These are phyloP conservation scores for Blastomyces silverae DNA, from an alignment of 2,329 filamentous ascomycete genomes.

Conservation along the genomic window DNA sequence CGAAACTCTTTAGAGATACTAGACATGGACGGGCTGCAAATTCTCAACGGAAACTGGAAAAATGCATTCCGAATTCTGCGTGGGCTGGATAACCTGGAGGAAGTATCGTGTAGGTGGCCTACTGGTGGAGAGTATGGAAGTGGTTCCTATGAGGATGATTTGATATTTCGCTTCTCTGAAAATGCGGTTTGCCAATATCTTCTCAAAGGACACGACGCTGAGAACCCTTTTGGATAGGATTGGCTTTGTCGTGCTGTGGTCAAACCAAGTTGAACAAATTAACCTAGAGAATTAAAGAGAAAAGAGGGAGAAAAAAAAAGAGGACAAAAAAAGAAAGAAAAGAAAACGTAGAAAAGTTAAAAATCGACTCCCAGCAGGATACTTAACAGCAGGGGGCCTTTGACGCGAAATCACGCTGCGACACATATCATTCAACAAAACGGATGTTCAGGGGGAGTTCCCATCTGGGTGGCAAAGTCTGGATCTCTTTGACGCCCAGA, in stretches of 20 bases:
- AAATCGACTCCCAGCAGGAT: not conserved
- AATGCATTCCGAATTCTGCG: not conserved
- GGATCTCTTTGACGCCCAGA: not conserved
- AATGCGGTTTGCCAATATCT: not conserved
- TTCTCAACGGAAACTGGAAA: not conserved
- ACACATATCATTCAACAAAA: not conserved
- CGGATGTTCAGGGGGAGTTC: not conserved
- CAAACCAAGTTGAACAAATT: not conserved
- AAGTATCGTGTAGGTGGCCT: not conserved
- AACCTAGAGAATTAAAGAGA: not conserved
- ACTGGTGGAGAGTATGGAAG: not conserved
- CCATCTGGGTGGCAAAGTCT: not conserved
- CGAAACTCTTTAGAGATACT: constrained; percentile 2
- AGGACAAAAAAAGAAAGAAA: no score
- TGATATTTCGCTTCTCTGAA: constrained; percentile 3
- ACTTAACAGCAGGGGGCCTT: not conserved
- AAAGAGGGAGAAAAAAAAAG: not conserved
- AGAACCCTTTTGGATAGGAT: not conserved
- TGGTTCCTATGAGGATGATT: not conserved
- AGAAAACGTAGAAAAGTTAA: no score
- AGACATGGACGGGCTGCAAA: not conserved
- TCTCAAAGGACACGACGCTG: not conserved
- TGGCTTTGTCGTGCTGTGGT: not conserved
- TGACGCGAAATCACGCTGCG: not conserved
- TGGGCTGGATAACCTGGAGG: not conserved